Conservation (phyloP, 495 filamentous ascomycete genomes). For the Parachaetomium inaequale region DNA sequence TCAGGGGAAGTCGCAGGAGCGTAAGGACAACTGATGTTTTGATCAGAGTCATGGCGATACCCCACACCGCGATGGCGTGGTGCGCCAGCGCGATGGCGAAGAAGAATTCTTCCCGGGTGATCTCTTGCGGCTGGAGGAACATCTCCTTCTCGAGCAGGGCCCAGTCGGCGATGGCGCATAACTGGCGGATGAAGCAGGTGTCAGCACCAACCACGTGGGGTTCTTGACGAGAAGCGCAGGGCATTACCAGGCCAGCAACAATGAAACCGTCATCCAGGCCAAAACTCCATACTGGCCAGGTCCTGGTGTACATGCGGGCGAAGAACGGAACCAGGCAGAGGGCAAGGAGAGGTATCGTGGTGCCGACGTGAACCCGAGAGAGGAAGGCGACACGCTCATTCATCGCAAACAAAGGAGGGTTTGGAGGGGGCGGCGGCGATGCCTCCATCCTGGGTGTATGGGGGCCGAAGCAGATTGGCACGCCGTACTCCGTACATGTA, state of each 20-base stretch:
- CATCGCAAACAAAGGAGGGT: conserved; percentile 5
- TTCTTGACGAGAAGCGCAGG: neutral
- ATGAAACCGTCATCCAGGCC: conserved; percentile 23
- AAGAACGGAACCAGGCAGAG: conserved; percentile 18
- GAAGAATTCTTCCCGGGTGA: neutral
- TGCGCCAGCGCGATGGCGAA: conserved; percentile 11
- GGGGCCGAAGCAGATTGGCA: neutral
- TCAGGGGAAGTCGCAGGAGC: conserved; percentile 19
- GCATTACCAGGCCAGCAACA: conserved; percentile 17
- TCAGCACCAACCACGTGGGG: neutral
- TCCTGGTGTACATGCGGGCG: conserved; percentile 19
- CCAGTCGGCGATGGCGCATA: conserved; percentile 19
- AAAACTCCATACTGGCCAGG: conserved; percentile 22
- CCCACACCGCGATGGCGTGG: conserved; percentile 23
- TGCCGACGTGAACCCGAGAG: conserved; percentile 17
- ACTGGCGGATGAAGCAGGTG: neutral
- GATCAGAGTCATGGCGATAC: conserved; percentile 22
- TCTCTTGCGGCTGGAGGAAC: conserved; percentile 1
- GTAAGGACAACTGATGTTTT: conserved; percentile 24
- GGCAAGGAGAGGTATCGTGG: conserved; percentile 20
- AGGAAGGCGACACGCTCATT: conserved; percentile 18
- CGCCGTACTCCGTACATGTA: no score
- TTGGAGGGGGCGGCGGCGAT: neutral
- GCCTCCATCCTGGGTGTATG: neutral
- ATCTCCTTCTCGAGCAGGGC: conserved; percentile 11